phyloP scores from a whole-genome alignment of 202 grass and related monocot species.

The Panicum hallii region DNA sequence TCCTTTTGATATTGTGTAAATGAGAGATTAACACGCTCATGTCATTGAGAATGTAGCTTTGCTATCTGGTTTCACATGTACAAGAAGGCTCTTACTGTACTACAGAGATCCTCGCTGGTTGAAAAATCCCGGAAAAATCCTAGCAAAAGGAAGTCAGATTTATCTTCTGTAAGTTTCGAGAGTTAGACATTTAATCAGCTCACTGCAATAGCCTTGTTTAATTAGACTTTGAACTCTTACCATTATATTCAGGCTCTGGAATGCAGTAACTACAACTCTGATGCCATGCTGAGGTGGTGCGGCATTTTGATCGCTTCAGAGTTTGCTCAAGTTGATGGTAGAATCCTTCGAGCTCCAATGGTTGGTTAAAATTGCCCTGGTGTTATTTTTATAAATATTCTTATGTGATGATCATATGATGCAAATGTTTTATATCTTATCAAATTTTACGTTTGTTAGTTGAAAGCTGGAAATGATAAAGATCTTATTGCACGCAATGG shows the following conservation, averaged over 20 bases:
- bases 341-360: conserved; percentile 52
- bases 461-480: conserved; percentile 44
- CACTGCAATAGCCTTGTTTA: not conserved
- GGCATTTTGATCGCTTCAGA: conserved; percentile 41
- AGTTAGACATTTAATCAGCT: not conserved
- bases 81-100: conserved; percentile 37
- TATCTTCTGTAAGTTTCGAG: conserved; percentile 31
- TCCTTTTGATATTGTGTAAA: not conserved
- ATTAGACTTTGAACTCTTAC: not conserved
- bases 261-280: conserved; percentile 50
- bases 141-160: conserved; percentile 25
- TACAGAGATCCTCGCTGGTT: conserved; percentile 39
- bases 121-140: conserved; percentile 53
- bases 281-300: conserved; percentile 49
- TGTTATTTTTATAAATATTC: not conserved
- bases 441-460: conserved; percentile 6
- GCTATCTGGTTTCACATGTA: conserved; percentile 50
- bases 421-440: not conserved
- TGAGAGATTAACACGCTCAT: not conserved
- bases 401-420: not conserved
- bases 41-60: conserved; percentile 28
- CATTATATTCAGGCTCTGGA: conserved; percentile 18
- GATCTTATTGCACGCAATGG: conserved; percentile 36
- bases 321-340: conserved; percentile 48
- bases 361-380: not conserved